These are phyloP conservation scores for Podaxis sp. DNA, from an alignment of 768 basidiomycete species.

Conservation along the genomic window DNA sequence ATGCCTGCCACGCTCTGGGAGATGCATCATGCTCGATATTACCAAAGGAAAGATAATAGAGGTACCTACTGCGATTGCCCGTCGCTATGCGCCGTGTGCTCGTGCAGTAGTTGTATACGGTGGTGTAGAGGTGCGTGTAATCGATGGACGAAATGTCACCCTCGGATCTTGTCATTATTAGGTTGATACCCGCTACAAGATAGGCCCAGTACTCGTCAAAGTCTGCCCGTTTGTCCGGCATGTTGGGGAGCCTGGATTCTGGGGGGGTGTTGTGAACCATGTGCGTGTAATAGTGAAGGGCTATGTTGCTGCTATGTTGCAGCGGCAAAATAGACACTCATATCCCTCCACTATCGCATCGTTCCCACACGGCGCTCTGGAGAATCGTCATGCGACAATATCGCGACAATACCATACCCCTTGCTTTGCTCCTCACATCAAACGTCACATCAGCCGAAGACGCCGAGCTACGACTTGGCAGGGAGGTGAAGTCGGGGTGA, in stretches of 20 bases:
- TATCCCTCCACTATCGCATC: no score
- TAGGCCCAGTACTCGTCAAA: constrained; percentile 82
- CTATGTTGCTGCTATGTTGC: constrained; percentile 4
- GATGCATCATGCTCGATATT: constrained; percentile 17
- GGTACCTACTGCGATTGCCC: constrained; percentile 62
- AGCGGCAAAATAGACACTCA: no score
- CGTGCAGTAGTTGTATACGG: constrained; percentile 96
- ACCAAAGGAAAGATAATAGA: constrained; percentile 32
- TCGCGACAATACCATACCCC: no score
- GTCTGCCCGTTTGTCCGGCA: constrained; percentile 72
- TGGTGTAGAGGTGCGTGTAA: constrained; percentile 86
- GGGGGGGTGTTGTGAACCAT: constrained; percentile 25
- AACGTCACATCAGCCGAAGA: no score
- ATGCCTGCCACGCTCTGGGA: constrained; percentile 82
- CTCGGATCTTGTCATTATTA: constrained; percentile 75
- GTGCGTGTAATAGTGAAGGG: constrained; percentile 22
- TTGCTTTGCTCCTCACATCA: no score
- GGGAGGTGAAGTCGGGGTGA: not conserved
- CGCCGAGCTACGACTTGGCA: no score
- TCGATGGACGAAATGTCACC: constrained; percentile 65
- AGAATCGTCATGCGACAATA: no score
- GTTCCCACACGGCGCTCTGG: no score
- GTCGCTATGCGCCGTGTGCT: no score
- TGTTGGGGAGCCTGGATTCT: constrained; percentile 28
- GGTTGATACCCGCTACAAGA: constrained; percentile 79